Evolutionary conservation across 2,329 filamentous ascomycete species (phyloP).

Genomic region (Cladosporium velox): DNA sequence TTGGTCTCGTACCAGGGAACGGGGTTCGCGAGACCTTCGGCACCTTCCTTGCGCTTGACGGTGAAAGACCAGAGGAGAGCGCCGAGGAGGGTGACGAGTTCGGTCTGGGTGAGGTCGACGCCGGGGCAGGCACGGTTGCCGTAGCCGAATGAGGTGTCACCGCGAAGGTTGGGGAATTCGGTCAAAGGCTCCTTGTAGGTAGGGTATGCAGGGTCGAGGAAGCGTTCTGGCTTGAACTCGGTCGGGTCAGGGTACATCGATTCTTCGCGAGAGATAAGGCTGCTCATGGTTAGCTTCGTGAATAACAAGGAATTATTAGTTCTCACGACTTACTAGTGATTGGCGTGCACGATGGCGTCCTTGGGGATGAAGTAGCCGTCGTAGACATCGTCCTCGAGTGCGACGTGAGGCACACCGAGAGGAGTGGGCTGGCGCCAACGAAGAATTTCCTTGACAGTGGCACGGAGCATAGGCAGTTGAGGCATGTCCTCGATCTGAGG

Average conservation of each 20-base stretch:
- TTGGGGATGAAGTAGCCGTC: constrained; percentile 42
- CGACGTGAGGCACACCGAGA: constrained; percentile 45
- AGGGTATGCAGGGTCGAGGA: constrained; percentile 37
- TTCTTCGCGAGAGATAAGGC: constrained; percentile 37
- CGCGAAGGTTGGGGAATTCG: constrained; percentile 39
- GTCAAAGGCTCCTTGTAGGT: constrained; percentile 41
- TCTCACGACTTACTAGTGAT: constrained; percentile 35
- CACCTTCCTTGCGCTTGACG: constrained; percentile 33
- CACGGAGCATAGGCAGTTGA: constrained; percentile 36
- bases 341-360: constrained; percentile 39
- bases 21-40: constrained; percentile 28
- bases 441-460: constrained; percentile 39
- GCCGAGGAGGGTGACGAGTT: constrained; percentile 36
- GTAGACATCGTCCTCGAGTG: constrained; percentile 41
- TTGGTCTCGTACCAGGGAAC: constrained; percentile 38
- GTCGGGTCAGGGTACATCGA: constrained; percentile 34
- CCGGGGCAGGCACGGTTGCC: constrained; percentile 40
- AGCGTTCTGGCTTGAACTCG: constrained; percentile 39
- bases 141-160: constrained; percentile 39
- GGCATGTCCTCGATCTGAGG: constrained; percentile 36
- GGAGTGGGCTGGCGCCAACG: constrained; percentile 39
- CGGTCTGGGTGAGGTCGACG: constrained; percentile 36
- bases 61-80: constrained; percentile 36
- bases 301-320: background rate
- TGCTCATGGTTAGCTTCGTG: constrained; percentile 22